Base-by-base conservation (phyloP, 2,329 filamentous ascomycete genomes). In the Colletotrichum caudatum region DNA sequence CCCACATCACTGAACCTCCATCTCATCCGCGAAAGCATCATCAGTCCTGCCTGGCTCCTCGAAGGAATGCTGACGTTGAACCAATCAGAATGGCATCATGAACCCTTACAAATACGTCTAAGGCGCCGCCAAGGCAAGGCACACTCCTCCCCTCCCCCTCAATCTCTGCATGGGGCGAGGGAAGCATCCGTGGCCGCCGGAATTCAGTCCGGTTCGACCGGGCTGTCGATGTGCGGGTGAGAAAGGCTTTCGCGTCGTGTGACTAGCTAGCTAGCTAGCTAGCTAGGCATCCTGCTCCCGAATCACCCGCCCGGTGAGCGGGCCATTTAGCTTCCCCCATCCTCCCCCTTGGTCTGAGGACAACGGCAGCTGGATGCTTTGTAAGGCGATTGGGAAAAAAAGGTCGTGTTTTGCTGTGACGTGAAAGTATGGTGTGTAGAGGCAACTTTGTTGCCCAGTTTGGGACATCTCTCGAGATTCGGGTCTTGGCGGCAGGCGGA, bases 41-140 rank as follows among this genome's bases (percentile, higher is more conserved):
- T 56, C 59, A 56, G 59, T 44, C 64, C 53, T 69, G 69, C 74
- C 62, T 68, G 64, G 64, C 60, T 70, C 59, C 58, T 64, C 29
- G 61, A 72, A 72, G 66, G 61, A 72, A 66, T 61, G 70, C 70
- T 72, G 67, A 72, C 70, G 37, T 61, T 35, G 61, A 39, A 44
- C 65, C 67, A 71, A 72, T 71, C 77, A 97, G 94, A 97, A 97
- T 76, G 95, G 94, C 59, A 98, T 98, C 82, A 97, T 98, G 94
- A 98, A 98, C 83, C 95, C 95, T 0, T 98, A 98, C 86, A 98
- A 98, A 84, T 98, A 98, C 81, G 92, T 98, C 75, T 92, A 82
- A 78, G 64, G 46, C 66, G 69, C 53, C 66, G 68, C 62, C 62
- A 61, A 70, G 51, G 50, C 54, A 71, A 54, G 65, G 50, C 60